Conservation (phyloP, 1,284 basidiomycete species). For the Pseudomicrostroma phylloplanum region DNA sequence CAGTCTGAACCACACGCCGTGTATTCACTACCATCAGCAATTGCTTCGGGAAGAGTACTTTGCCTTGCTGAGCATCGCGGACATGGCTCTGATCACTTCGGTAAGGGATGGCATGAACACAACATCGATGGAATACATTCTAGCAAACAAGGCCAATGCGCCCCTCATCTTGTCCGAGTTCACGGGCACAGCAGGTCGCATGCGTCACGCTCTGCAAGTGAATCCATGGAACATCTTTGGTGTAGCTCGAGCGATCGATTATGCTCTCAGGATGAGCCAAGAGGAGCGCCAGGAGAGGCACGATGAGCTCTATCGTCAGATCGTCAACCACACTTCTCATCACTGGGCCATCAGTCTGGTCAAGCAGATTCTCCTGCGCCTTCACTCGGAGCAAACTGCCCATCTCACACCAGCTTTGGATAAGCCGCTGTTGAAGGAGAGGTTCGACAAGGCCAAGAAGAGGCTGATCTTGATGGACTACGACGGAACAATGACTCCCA, state of each 20-base stretch:
- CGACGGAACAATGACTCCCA: slow-evolving; percentile 92
- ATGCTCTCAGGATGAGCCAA: slow-evolving; percentile 72
- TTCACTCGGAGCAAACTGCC: slow-evolving; percentile 73
- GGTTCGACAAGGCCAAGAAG: slow-evolving; percentile 69
- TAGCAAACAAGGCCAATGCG: slow-evolving; percentile 75
- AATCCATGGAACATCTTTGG: slow-evolving; percentile 75
- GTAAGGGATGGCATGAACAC: slow-evolving; percentile 99
- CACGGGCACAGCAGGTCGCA: slow-evolving; percentile 87
- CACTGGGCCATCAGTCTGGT: slow-evolving; percentile 90
- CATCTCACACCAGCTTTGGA: slow-evolving; percentile 81
- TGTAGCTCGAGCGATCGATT: slow-evolving; percentile 88
- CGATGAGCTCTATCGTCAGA: slow-evolving; percentile 63
- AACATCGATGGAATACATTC: slow-evolving; percentile 87
- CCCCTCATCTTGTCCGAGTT: slow-evolving; percentile 91
- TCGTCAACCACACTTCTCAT: slow-evolving; percentile 87
- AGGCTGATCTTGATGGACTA: slow-evolving; percentile 92
- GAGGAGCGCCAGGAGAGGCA: slow-evolving; percentile 75
- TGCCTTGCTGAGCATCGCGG: slow-evolving; percentile 87
- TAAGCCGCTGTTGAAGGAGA: slow-evolving; percentile 59
- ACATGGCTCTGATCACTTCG: slow-evolving; percentile 90
- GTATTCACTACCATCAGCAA: slow-evolving; percentile 98
- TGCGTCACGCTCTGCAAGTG: slow-evolving; percentile 62
- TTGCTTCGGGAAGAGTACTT: slow-evolving; percentile 95
- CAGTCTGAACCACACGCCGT: slow-evolving; percentile 87
- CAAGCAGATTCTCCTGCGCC: slow-evolving; percentile 77